Base-by-base conservation (phyloP, 106 monocot genomes). In the Acanthochlamys bracteata region DNA sequence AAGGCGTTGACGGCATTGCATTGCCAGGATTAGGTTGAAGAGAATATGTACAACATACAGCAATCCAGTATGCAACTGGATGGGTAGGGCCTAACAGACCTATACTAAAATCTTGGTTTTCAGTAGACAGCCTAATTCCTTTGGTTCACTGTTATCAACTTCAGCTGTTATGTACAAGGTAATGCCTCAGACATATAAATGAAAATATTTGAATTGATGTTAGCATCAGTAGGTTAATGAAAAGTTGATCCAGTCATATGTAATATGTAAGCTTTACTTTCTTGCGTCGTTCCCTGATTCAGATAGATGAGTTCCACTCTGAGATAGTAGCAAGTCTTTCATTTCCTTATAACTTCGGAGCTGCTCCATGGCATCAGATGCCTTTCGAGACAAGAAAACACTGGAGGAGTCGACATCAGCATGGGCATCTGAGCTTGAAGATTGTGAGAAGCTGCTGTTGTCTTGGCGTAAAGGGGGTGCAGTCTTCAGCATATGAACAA, bases 361-460 rank as follows among this genome's bases (percentile, higher is more conserved):
- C 67, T 90, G 87, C 57, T 90, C 86, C 41, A 96, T 51, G 23
- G 90, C 95, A 39, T 90, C 90, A 25, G 84, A 84, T 57, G 84
- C 68, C 78, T 69, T 87, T 16, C 83, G 77, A 41, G 87, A 73
- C 17, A 46, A 4, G 55, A 80, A 80, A 55, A 80, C 82, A 67
- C 87, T 90, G 16, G 80, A 75, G 17, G 64, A 68, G 15, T 78
- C 54, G 16, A 51, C 71, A 59, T 78, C 90, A 24, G 64, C 65
- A 21, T 66, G 68, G n/a, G 66, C 25, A 17, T 79, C 84, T 22
- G 78, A 74, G 21, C 57, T 79, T 12, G 86, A 76, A 21, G 83
- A 68, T 24, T 76, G 79, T 23, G 78, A 83, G 6, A 74, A 76
- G 67, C 57, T 77, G 45, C 59, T 79, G 0, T 67, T 79, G 52